These are phyloP conservation scores for Alloteropsis semialata DNA, from an alignment of 176 grass and related monocot genomes.

Conservation along the genomic window DNA sequence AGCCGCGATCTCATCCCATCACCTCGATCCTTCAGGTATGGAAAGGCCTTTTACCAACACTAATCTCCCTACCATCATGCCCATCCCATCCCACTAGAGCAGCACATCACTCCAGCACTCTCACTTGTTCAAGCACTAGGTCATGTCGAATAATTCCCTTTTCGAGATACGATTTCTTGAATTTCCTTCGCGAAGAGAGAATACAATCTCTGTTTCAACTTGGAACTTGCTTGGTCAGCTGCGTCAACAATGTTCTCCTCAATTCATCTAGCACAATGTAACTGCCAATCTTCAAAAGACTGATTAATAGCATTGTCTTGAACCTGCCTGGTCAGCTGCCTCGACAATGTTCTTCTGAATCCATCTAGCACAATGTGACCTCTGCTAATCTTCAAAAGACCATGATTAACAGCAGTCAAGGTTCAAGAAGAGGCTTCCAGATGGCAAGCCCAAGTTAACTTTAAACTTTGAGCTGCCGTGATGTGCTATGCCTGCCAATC, in stretches of 20 bases:
- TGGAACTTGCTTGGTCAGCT: neutral
- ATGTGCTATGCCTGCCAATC: neutral
- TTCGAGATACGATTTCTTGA: neutral
- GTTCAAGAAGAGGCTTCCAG: neutral
- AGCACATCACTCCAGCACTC: neutral
- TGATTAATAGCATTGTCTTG: neutral
- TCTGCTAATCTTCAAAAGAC: too few relatives aligned
- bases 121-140: neutral
- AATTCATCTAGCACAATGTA: neutral
- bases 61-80: neutral
- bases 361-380: neutral
- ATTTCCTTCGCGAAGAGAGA: neutral
- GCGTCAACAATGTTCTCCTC: neutral
- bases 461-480: neutral
- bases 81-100: neutral
- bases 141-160: neutral
- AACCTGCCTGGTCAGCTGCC: neutral
- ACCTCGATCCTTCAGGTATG: slow-evolving; percentile 1
- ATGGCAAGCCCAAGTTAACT: neutral
- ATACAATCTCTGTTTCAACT: neutral
- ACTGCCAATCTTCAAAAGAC: neutral
- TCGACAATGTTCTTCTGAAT: neutral
- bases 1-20: neutral
- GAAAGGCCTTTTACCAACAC: neutral
- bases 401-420: neutral